A percentile compares a stretch with the other conserved stretches of the same genome.
These are phyloP conservation scores for Geotrichum phurueaensis DNA, from an alignment of 1,139 yeast species.

Conservation along the genomic window DNA sequence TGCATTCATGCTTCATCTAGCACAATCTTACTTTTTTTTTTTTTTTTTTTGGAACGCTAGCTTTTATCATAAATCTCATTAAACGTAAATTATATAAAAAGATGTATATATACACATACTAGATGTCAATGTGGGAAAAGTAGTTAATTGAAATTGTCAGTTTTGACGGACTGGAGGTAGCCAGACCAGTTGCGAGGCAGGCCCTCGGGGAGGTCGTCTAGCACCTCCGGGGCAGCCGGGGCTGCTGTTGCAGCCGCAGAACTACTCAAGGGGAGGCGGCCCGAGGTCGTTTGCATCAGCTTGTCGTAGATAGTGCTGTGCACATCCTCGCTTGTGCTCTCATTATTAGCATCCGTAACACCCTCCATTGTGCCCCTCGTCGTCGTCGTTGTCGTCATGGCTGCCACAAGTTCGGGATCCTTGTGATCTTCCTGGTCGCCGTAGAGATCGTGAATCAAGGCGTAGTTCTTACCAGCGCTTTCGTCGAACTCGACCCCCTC, in stretches of 20 bases:
- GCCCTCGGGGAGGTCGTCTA: background rate
- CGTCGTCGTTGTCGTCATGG: background rate
- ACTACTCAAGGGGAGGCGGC: background rate
- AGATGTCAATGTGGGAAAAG: too few relatives aligned
- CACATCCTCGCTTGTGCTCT: background rate
- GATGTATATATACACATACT: background rate
- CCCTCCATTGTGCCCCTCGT: background rate
- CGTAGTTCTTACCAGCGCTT: background rate
- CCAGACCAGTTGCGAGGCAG: conserved; percentile 6
- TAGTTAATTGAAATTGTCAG: background rate
- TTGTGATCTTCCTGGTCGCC: background rate
- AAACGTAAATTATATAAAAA: background rate
- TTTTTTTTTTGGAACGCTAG: too few relatives aligned
- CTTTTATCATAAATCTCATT: background rate
- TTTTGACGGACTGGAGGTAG: background rate
- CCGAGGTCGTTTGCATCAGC: background rate
- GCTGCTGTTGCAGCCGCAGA: background rate
- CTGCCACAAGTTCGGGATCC: background rate
- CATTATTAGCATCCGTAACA: background rate
- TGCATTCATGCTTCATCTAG: too few relatives aligned
- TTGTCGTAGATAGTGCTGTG: background rate
- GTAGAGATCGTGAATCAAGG: background rate
- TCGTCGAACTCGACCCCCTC: background rate
- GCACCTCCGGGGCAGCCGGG: background rate
- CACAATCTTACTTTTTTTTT: too few relatives aligned